Evolutionary conservation across 306 rosid genomes (phyloP), one percentile per base, ranked within the genome.

Genomic region (Cucurbita argyrosperma): DNA sequence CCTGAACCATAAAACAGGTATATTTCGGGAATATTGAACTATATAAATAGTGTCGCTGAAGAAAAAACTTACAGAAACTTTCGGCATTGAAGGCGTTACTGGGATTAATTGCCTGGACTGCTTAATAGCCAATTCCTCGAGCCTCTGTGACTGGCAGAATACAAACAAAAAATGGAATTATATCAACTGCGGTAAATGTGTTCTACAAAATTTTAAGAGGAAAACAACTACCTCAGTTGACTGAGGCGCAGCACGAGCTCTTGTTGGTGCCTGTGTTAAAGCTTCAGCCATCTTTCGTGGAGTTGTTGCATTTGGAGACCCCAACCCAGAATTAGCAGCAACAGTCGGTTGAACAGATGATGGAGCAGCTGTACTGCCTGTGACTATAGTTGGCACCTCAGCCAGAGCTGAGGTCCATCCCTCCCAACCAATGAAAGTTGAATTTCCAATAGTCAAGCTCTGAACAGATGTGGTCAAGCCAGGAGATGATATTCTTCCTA

Each of bases 231-330:
- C 75, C 78, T 79, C 81, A 59, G 71, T 57, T 85, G 88, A 93
- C 91, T 87, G 95, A 21, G 97, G 96, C 74, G 76, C 72, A 60
- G 90, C 77, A 47, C 85, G 87, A 76, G 88, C 76, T 76, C 96
- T 86, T 55, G 88, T 79, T 38, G 99, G 96, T 79, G 87, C 85
- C 82, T 94, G 99, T 15, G 84, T 88, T 78, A 94, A 88, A 70
- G 99, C 96, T 85, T 94, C 99, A 75, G 99, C 99, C 99, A 94
- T 94, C 79, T 94, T 94, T 64, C 91, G 99, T 73, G 96, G 88
- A 77, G 88, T 80, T 50, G 79, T 72, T 43, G 89, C 50, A 78
- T 85, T 86, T 35, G 94, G 76, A 74, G 82, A 59, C 37, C 84
- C 82, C 60, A 87, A 77, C 65, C 78, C 87, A 7, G 87, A 71